Evolutionary conservation across 768 basidiomycete genomes (phyloP), one percentile per base, ranked within the genome.

Genomic region (Tylopilus sp.): DNA sequence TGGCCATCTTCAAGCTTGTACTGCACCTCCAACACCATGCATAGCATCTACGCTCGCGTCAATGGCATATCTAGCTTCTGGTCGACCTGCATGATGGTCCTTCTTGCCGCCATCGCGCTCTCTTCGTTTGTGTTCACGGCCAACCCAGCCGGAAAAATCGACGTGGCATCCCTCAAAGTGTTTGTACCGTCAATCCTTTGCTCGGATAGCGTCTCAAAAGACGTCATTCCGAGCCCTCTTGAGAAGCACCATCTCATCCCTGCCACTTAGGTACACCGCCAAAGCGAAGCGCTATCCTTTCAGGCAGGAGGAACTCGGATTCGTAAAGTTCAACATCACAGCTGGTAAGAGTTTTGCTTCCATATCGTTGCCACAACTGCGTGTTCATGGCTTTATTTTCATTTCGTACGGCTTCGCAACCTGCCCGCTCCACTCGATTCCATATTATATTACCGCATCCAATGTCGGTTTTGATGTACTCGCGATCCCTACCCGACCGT

Each of bases 271-370:
- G 42, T 79, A 67, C 59, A 77, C 68, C 55, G 73, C 70, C 50
- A 79, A 73, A 56, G 72, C 75, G 36, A 74, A 80, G 52, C 76
- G 81, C 42, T 82, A 83, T 66, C 72, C 77, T 5, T 78, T 71
- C 58, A 77, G 75, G 55, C 78, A 85, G 59, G 83, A 88, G 61
- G 91, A 95, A 57, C 76, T 85, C 50, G 86, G 86, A 1, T 86
- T 89, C 64, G 79, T 91, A 33, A 80, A 85, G 63, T 93, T 94
- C 72, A 85, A 92, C 66, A 71, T 91, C 45, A 80, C 79, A 40
- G 87, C 90, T 40, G 92, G 92, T 88, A 60, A 57, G 80, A 62
- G 44, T 42, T 30, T 53, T 48, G 51, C 64, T 64, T 64, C 62
- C 68, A 70, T n/a, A n/a, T 68, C 57, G 52, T 42, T 43, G 40